phyloP scores from a whole-genome alignment of 2,329 filamentous ascomycete genomes.

The Monosporascus sp. region DNA sequence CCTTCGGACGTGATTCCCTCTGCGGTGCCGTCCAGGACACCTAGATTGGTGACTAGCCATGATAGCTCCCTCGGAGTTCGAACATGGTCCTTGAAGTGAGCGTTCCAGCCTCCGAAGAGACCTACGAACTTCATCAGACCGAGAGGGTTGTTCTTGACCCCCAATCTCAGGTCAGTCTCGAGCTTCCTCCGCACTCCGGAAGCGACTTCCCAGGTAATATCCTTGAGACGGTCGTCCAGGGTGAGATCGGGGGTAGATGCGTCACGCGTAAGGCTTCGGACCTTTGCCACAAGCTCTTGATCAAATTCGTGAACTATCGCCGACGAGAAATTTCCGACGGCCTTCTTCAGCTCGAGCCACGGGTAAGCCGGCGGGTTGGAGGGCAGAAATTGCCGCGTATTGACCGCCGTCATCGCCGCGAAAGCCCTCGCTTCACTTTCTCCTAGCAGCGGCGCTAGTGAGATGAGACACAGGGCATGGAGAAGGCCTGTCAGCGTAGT shows the following conservation, averaged over 20 bases:
- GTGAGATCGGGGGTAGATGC: background rate
- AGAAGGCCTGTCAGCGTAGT: conserved; percentile 18
- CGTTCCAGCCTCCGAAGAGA: conserved; percentile 20
- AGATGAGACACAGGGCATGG: conserved; percentile 7
- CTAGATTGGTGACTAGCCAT: conserved; percentile 28
- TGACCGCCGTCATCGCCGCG: conserved; percentile 6
- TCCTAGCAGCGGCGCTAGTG: conserved; percentile 7
- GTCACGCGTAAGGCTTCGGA: conserved; percentile 2
- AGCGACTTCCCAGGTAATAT: conserved; percentile 14
- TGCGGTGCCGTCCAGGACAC: conserved; percentile 22
- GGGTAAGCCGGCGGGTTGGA: background rate
- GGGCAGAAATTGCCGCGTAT: conserved; percentile 14
- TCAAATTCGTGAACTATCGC: conserved; percentile 12
- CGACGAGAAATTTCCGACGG: conserved; percentile 17
- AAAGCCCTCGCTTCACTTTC: conserved; percentile 9
- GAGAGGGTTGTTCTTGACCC: conserved; percentile 27
- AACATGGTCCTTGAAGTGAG: conserved; percentile 20
- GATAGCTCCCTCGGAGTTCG: conserved; percentile 22
- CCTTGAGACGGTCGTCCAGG: conserved; percentile 3
- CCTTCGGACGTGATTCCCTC: background rate
- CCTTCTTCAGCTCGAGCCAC: conserved; percentile 6
- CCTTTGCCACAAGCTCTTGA: conserved; percentile 6
- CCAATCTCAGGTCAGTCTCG: conserved; percentile 16
- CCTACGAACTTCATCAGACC: conserved; percentile 26
- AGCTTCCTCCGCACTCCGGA: conserved; percentile 23